Evolutionary conservation across 805 yeast species (phyloP), one percentile per base, ranked within the genome.

Genomic region (Torulaspora delbrueckii): DNA sequence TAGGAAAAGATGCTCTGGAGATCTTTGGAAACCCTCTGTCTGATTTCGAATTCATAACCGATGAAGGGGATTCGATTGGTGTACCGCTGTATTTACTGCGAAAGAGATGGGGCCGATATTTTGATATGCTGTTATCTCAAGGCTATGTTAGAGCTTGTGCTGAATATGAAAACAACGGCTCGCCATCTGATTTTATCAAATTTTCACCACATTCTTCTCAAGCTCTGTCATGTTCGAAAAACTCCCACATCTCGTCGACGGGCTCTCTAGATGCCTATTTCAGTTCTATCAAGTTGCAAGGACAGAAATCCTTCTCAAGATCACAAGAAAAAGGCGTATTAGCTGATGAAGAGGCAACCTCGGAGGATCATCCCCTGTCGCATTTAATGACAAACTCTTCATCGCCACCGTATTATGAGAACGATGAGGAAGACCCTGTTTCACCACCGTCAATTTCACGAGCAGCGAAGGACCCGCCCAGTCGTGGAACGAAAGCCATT

Each of bases 51-150:
- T 69, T 86, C 40, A 73, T 84, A 8, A 75, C 86, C 1, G 71
- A 77, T n/a, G 86, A 79, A 55, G 91, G 90, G 6, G 82, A 78
- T 37, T 66, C 80, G n/a, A 71, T 83, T 12, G 79, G 82, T 0
- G 78, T 82, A 3, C 83, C 90, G 0, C 48, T 79, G 39, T 72
- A 70, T 51, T 66, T 85, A 3, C 69, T 86, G 43, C 72, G 85
- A 53, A 83, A 81, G 53, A 70, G 93, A 58, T 86, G 95, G 95
- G 93, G 93, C 0, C 63, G 77, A 27, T 81, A 77, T 50, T 86
- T 86, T 57, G 81, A 82, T 51, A 72, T 73, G 52, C 51, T 84
- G 13, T 61, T 85, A 32, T 71, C 88, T 0, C 74, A 76, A 54
- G 85, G 82, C 1, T 86, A 84, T 60, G 78, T 83, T 0, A 69